Evolutionary conservation across 176 grass and related monocot species (phyloP).

Genomic region (Oryza glaberrima): DNA sequence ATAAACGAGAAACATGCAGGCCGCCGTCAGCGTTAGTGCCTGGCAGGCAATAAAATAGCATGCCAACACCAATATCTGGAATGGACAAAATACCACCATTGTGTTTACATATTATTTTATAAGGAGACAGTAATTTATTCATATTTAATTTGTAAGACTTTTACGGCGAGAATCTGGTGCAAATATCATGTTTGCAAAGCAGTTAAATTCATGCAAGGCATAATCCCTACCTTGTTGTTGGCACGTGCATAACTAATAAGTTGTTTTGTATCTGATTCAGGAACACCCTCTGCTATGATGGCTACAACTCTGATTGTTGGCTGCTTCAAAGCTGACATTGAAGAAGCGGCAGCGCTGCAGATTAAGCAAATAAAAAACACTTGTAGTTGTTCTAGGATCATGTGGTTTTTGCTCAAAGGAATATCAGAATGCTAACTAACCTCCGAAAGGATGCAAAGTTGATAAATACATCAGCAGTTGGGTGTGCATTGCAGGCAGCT

Average conservation of each 20-base stretch:
- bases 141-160: neutral
- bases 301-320: constrained; percentile 91
- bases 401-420: neutral
- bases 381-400: constrained; percentile 9
- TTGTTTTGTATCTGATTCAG: constrained; percentile 92
- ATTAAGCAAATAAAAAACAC: constrained; percentile 42
- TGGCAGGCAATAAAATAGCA: neutral
- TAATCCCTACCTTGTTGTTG: constrained; percentile 86
- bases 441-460: constrained; percentile 97
- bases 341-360: constrained; percentile 89
- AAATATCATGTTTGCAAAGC: neutral
- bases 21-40: neutral
- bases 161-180: neutral
- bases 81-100: constrained; percentile 9
- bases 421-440: constrained; percentile 51
- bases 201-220: neutral
- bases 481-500: constrained; percentile 87
- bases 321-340: constrained; percentile 94
- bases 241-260: constrained; percentile 87
- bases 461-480: constrained; percentile 98
- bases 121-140: constrained; percentile 4
- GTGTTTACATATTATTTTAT: constrained; percentile 7
- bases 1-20: constrained; percentile 36
- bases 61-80: constrained; percentile 27
- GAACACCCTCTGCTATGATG: constrained; percentile 98